Evolutionary conservation across 768 basidiomycete species (phyloP).

Genomic region (Termitomyces titanicus): DNA sequence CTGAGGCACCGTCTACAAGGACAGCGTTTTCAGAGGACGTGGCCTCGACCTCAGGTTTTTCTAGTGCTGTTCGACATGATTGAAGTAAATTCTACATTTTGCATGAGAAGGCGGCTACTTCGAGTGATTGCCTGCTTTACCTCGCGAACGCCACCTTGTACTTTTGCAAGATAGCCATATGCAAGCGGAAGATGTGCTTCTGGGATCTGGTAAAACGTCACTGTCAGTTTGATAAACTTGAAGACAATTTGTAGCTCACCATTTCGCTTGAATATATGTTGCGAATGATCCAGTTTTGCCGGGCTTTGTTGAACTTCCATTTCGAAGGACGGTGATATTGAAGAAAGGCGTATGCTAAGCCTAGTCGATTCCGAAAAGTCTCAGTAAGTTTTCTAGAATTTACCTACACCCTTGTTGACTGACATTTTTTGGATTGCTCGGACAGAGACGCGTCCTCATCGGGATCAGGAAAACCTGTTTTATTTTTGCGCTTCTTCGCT

Average conservation of each 20-base stretch:
- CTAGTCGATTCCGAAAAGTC: conserved; percentile 21
- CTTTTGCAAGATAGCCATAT: conserved; percentile 39
- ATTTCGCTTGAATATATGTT: conserved; percentile 54
- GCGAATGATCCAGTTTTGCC: conserved; percentile 71
- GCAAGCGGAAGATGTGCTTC: conserved; percentile 44
- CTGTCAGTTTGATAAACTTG: not conserved
- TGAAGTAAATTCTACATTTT: conserved; percentile 12
- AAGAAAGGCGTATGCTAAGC: conserved; percentile 50
- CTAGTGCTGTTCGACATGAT: conserved; percentile 10
- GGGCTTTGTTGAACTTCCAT: conserved; percentile 77
- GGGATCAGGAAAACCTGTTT: conserved; percentile 42
- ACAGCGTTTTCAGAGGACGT: not conserved
- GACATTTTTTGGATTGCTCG: conserved; percentile 41
- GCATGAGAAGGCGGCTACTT: not conserved
- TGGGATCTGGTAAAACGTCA: conserved; percentile 42
- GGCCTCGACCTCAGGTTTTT: not conserved
- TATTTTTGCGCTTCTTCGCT: conserved; percentile 37
- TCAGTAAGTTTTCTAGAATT: conserved; percentile 1
- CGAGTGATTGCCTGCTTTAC: conserved; percentile 23
- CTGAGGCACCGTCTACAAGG: not conserved
- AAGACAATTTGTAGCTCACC: conserved; percentile 26
- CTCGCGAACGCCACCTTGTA: conserved; percentile 44
- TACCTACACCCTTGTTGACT: conserved; percentile 3
- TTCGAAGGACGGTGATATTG: conserved; percentile 42
- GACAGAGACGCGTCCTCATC: conserved; percentile 31